Evolutionary conservation across 73 alveolate genomes (phyloP).

Genomic region (Blepharisma japonicum): DNA sequence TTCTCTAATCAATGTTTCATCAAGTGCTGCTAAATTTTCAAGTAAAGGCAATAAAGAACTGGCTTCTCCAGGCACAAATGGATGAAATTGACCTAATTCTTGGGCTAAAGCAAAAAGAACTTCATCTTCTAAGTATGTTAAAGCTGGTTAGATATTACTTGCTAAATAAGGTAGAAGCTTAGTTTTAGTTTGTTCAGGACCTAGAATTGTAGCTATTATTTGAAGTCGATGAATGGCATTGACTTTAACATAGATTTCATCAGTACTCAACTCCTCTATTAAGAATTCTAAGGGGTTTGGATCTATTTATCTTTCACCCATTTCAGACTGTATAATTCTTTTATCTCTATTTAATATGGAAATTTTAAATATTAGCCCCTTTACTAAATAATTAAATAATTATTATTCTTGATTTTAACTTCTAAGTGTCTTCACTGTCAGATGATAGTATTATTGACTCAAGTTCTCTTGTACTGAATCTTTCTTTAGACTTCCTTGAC

Average conservation of each 20-base stretch:
- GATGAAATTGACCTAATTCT: slow-evolving; percentile 64
- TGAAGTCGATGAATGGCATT: slow-evolving; percentile 92
- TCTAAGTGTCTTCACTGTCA: no score
- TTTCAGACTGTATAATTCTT: no score
- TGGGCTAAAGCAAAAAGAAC: slow-evolving; percentile 94
- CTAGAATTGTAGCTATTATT: slow-evolving; percentile 74
- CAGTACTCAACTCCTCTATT: slow-evolving; percentile 91
- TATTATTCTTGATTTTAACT: no score
- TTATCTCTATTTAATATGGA: no score
- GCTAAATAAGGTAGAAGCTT: slow-evolving; percentile 76
- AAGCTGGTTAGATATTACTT: slow-evolving; percentile 35
- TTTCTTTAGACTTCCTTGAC: no score
- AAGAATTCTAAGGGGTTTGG: slow-evolving; percentile 47
- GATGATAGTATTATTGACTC: no score
- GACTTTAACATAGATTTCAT: slow-evolving; percentile 90
- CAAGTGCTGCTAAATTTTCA: slow-evolving; percentile 55
- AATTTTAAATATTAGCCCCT: no score
- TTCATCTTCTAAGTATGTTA: slow-evolving; percentile 60
- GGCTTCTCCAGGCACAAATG: slow-evolving; percentile 17
- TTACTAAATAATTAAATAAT: no score
- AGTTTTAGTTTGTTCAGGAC: slow-evolving; percentile 72
- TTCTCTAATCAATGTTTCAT: slow-evolving; percentile 74
- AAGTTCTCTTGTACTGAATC: no score
- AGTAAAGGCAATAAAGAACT: slow-evolving; percentile 43
- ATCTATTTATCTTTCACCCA: no score